Percentiles rank a stretch among this genome's conserved stretches.
phyloP scores from a whole-genome alignment of 2,329 filamentous ascomycete species.

The Anisogramma anomala region DNA sequence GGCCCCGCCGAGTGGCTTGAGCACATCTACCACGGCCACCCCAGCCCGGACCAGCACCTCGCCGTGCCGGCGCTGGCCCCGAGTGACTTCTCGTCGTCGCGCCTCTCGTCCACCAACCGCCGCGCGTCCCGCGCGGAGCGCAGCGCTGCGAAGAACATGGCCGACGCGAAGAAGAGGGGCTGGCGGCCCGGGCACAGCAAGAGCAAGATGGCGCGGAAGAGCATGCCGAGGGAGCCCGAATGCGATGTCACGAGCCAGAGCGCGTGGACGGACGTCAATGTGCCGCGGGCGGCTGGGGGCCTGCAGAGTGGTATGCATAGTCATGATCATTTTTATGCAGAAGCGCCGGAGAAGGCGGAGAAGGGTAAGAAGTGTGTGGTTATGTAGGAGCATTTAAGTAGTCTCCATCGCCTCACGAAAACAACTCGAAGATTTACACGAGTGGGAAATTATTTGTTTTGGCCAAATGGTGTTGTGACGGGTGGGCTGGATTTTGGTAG shows the following conservation, averaged over 20 bases:
- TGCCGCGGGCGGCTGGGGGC: constrained; percentile 17
- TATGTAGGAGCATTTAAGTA: constrained; percentile 32
- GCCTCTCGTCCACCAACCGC: constrained; percentile 32
- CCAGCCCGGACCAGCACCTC: constrained; percentile 5
- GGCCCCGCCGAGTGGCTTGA: constrained; percentile 38
- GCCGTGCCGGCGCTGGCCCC: constrained; percentile 18
- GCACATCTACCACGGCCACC: constrained; percentile 35
- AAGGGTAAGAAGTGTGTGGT: constrained; percentile 38
- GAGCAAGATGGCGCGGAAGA: constrained; percentile 28
- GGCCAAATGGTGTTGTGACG: too few relatives aligned
- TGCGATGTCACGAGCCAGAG: constrained; percentile 32
- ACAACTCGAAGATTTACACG: too few relatives aligned
- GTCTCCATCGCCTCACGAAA: too few relatives aligned
- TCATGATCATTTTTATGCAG: background rate
- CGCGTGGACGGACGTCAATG: constrained; percentile 43
- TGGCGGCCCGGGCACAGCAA: constrained; percentile 34
- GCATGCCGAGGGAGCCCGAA: constrained; percentile 20
- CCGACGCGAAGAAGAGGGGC: constrained; percentile 46
- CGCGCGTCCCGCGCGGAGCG: constrained; percentile 45
- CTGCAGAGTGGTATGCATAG: constrained; percentile 1
- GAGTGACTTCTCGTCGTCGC: constrained; percentile 23
- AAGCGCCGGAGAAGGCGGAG: constrained; percentile 18
- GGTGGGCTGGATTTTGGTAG: too few relatives aligned
- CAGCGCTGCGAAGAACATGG: constrained; percentile 51
- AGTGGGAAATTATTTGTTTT: too few relatives aligned